These are phyloP conservation scores for Capniomyces stellatus DNA, from an alignment of 371 early-diverging fungal genomes.

Conservation along the genomic window DNA sequence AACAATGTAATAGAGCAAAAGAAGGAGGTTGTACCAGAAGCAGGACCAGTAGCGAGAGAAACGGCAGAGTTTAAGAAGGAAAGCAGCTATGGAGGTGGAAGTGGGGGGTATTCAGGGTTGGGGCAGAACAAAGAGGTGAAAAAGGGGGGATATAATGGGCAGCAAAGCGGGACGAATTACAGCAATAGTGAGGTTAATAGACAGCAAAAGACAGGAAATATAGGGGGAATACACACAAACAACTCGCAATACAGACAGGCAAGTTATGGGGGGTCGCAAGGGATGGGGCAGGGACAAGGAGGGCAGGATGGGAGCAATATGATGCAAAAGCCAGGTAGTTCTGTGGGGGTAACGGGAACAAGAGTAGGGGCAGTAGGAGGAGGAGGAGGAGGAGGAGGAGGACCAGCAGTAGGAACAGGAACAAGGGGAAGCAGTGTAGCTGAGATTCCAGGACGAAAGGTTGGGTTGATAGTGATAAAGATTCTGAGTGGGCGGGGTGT, in stretches of 20 bases:
- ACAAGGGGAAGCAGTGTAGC: neutral
- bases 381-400: conserved; percentile 1
- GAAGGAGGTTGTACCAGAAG: too few relatives aligned
- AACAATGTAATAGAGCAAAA: neutral
- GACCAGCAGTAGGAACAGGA: conserved; percentile 5
- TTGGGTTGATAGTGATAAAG: neutral
- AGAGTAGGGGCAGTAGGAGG: conserved; percentile 5
- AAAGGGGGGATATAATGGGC: neutral
- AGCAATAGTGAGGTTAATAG: too few relatives aligned
- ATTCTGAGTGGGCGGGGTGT: conserved; percentile 9
- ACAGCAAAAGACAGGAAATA: too few relatives aligned
- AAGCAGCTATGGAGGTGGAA: neutral
- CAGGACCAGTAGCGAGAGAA: too few relatives aligned
- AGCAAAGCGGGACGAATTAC: neutral
- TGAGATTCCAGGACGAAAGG: neutral
- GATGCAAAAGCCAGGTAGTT: neutral
- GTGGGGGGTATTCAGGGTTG: neutral
- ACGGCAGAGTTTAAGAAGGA: neutral
- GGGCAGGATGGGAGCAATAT: neutral
- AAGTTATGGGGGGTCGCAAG: neutral
- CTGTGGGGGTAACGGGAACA: neutral
- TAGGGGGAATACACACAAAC: too few relatives aligned
- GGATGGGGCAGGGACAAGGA: neutral
- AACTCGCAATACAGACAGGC: neutral
- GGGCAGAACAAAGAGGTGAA: neutral